Evolutionary conservation across 768 basidiomycete genomes (phyloP).

Genomic region (Psilocybe cubensis): DNA sequence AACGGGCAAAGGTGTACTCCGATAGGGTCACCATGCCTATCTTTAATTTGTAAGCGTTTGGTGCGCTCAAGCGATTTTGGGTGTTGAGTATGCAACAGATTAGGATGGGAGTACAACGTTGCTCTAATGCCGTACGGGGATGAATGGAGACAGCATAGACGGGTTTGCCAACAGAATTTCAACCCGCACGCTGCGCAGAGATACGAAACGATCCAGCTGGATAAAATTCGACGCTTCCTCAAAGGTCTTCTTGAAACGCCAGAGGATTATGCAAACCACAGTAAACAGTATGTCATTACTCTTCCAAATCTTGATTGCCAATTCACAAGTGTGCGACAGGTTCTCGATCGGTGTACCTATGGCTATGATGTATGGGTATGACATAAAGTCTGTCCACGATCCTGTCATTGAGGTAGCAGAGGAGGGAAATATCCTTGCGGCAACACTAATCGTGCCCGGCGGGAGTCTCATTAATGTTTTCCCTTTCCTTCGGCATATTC

Average conservation of each 20-base stretch:
- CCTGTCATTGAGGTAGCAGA: slow-evolving; percentile 30
- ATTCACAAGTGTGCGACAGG: neutral
- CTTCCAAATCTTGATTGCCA: neutral
- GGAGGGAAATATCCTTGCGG: slow-evolving; percentile 25
- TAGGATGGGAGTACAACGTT: slow-evolving; percentile 40
- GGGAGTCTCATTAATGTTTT: slow-evolving; percentile 15
- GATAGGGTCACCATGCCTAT: slow-evolving; percentile 38
- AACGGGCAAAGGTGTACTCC: slow-evolving; percentile 47
- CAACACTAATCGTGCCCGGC: slow-evolving; percentile 14
- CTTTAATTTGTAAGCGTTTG: slow-evolving; percentile 4
- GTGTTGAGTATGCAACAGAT: slow-evolving; percentile 4
- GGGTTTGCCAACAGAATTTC: slow-evolving; percentile 38
- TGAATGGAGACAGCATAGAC: slow-evolving; percentile 39
- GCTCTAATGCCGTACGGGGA: slow-evolving; percentile 37
- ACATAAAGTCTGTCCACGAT: slow-evolving; percentile 15
- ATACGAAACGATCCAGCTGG: slow-evolving; percentile 31
- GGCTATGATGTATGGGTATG: slow-evolving; percentile 22
- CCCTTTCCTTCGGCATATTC: slow-evolving; percentile 22
- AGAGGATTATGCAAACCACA: slow-evolving; percentile 12
- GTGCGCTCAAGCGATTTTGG: neutral
- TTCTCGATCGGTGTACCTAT: slow-evolving; percentile 17
- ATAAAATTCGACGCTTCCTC: slow-evolving; percentile 32
- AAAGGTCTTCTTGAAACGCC: slow-evolving; percentile 24
- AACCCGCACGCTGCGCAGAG: slow-evolving; percentile 26
- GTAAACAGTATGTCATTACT: slow-evolving; percentile 10